A percentile compares a stretch with the other conserved stretches of the same genome.
phyloP scores from a whole-genome alignment of 345 rosid species.

The Abelmoschus esculentus region DNA sequence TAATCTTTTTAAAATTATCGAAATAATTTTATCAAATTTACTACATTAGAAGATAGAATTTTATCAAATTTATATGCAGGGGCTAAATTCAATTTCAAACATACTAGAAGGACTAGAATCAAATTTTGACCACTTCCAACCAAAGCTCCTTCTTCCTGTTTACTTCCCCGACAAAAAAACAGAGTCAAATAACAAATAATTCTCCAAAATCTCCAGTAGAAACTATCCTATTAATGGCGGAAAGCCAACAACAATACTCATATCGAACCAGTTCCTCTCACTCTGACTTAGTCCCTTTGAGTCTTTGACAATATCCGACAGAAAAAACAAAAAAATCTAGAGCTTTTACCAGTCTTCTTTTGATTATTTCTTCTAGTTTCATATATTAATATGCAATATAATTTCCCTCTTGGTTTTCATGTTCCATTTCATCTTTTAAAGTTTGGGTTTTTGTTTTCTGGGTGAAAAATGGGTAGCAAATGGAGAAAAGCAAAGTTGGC shows the following conservation, averaged over 20 bases:
- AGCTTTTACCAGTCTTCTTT: neutral
- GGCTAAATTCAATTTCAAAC: no score
- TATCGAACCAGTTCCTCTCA: no score
- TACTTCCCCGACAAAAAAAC: conserved; percentile 14
- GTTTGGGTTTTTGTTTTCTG: conserved; percentile 9
- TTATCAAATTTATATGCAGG: neutral
- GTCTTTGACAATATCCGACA: conserved; percentile 3
- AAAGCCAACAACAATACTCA: conserved; percentile 7
- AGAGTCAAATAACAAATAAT: conserved; percentile 23
- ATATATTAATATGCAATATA: no score
- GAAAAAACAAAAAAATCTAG: neutral
- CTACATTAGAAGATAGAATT: no score
- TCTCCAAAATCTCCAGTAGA: conserved; percentile 11
- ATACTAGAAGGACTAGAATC: no score
- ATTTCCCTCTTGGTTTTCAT: no score
- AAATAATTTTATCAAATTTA: no score
- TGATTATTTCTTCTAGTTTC: neutral
- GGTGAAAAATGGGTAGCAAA: conserved; percentile 56
- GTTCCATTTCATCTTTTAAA: no score
- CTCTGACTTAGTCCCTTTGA: conserved; percentile 13
- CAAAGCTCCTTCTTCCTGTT: conserved; percentile 26
- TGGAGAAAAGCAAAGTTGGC: conserved; percentile 85
- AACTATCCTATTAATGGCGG: conserved; percentile 26
- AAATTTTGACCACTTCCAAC: conserved; percentile 6
- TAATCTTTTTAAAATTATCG: no score